Percentiles rank a stretch among this genome's conserved stretches.
These are phyloP conservation scores for Vanderwaltozyma polyspora DNA, from an alignment of 805 yeast species.

Conservation along the genomic window DNA sequence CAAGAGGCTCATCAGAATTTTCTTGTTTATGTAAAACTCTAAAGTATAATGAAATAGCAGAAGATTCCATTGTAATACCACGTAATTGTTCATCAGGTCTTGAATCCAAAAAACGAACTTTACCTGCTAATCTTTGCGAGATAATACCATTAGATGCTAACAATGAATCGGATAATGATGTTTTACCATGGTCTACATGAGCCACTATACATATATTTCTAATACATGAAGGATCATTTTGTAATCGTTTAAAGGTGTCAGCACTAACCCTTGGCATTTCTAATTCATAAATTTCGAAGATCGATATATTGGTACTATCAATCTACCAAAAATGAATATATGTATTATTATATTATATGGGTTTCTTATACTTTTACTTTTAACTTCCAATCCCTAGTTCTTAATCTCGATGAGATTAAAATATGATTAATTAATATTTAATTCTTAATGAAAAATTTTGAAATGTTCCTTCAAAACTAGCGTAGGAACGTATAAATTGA, in stretches of 20 bases:
- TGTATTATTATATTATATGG: too few relatives aligned
- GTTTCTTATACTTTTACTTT: too few relatives aligned
- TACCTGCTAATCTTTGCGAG: slow-evolving; percentile 90
- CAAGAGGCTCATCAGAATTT: slow-evolving; percentile 34
- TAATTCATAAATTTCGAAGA: background rate
- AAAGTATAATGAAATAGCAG: slow-evolving; percentile 90
- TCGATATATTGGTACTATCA: background rate
- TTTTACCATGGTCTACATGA: slow-evolving; percentile 97
- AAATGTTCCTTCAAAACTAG: too few relatives aligned
- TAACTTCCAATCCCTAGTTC: too few relatives aligned
- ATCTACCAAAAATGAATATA: too few relatives aligned
- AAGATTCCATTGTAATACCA: slow-evolving; percentile 96
- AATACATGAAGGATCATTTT: slow-evolving; percentile 55
- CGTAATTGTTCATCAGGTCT: slow-evolving; percentile 91
- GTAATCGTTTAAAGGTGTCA: slow-evolving; percentile 54
- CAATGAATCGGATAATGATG: slow-evolving; percentile 84
- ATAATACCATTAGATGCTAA: slow-evolving; percentile 94
- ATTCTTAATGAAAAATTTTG: too few relatives aligned
- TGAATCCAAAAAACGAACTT: slow-evolving; percentile 83
- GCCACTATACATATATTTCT: slow-evolving; percentile 93
- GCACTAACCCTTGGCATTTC: slow-evolving; percentile 45
- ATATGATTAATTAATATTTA: too few relatives aligned
- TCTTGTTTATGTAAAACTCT: slow-evolving; percentile 43
- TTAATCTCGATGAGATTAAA: too few relatives aligned
- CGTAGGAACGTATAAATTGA: too few relatives aligned